These are phyloP conservation scores for Clathrospora elynae DNA, from an alignment of 2,329 filamentous ascomycete species.

Conservation along the genomic window DNA sequence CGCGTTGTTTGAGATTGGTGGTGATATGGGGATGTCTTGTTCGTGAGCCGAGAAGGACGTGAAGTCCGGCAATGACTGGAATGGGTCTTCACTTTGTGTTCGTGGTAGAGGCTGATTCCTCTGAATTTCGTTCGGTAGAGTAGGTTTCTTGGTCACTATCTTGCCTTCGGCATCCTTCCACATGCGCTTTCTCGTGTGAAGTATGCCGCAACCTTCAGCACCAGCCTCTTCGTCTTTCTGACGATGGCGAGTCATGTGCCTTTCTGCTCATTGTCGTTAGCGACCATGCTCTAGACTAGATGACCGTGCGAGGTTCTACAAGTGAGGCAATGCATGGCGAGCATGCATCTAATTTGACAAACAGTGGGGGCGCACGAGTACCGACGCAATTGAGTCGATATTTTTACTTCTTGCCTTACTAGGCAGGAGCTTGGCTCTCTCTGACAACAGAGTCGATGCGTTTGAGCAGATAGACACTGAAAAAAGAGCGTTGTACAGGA, in stretches of 20 bases:
- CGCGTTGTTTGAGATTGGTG: conserved; percentile 40
- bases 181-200: conserved; percentile 59
- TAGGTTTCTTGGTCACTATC: conserved; percentile 55
- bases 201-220: conserved; percentile 55
- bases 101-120: conserved; percentile 10
- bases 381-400: too few relatives aligned
- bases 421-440: too few relatives aligned
- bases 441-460: too few relatives aligned
- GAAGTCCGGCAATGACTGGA: conserved; percentile 31
- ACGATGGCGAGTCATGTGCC: conserved; percentile 61
- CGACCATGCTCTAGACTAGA: conserved; percentile 3
- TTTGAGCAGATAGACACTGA: background rate
- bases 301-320: conserved; percentile 7
- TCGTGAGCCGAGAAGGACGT: conserved; percentile 27
- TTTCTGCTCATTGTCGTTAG: conserved; percentile 51
- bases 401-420: too few relatives aligned
- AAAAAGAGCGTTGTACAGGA: too few relatives aligned
- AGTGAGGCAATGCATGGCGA: background rate
- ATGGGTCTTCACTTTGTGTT: conserved; percentile 13
- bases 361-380: conserved; percentile 8
- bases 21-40: conserved; percentile 40
- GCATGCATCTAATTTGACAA: too few relatives aligned
- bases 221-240: conserved; percentile 63
- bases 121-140: conserved; percentile 19
- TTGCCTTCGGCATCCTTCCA: conserved; percentile 61